phyloP scores from a whole-genome alignment of 2,329 filamentous ascomycete genomes.

The Trichophyton benhamiae region DNA sequence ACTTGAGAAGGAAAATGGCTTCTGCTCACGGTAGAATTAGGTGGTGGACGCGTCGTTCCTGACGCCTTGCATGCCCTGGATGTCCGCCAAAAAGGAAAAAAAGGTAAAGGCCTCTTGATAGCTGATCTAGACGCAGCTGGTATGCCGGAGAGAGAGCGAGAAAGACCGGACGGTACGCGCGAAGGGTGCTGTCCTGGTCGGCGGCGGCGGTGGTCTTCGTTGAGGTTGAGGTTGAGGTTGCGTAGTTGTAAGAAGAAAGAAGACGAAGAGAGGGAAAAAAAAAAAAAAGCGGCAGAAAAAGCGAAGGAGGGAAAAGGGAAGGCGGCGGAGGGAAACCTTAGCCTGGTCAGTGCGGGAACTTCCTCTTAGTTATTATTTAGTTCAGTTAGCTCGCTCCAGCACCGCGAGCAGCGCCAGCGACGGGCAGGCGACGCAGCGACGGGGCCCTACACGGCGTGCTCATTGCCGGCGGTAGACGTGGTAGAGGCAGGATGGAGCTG shows the following conservation, averaged over 20 bases:
- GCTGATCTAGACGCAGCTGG: background rate
- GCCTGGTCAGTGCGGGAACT: background rate
- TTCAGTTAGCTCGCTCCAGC: background rate
- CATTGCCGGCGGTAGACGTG: too few relatives aligned
- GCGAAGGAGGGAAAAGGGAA: slow-evolving; percentile 5
- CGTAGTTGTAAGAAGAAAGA: background rate
- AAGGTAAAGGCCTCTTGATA: background rate
- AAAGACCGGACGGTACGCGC: background rate
- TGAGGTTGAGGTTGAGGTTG: background rate
- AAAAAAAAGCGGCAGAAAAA: background rate
- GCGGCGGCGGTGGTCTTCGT: background rate
- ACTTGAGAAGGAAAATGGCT: background rate
- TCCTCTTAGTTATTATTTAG: background rate
- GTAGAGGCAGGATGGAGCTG: background rate
- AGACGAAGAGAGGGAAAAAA: background rate
- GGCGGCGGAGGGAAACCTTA: slow-evolving; percentile 8
- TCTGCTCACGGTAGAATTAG: slow-evolving; percentile 1
- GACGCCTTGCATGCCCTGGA: background rate
- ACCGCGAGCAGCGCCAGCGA: background rate
- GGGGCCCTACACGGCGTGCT: too few relatives aligned
- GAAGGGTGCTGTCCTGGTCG: background rate
- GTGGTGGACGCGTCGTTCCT: slow-evolving; percentile 1
- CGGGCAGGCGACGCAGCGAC: background rate
- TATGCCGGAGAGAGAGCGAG: background rate
- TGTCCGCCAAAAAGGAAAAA: background rate